These are phyloP conservation scores for Pelargonium fulgidum DNA, from an alignment of 441 rosid genomes.

Conservation along the genomic window DNA sequence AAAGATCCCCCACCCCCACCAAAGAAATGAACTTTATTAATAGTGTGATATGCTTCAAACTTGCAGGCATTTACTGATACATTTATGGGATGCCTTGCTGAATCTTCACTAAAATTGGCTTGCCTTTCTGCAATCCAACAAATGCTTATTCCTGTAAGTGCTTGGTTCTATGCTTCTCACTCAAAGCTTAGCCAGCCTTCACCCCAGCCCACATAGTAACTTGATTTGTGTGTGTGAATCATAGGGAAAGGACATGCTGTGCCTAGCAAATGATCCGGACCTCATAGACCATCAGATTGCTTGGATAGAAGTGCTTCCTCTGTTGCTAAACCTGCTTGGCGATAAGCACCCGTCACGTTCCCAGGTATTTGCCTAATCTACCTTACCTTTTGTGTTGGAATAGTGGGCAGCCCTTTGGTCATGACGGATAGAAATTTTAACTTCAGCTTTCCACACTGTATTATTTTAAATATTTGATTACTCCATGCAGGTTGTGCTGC, in stretches of 20 bases:
- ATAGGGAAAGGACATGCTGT: conserved; percentile 39
- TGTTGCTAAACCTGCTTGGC: conserved; percentile 49
- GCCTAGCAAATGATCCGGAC: conserved; percentile 38
- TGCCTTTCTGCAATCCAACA: conserved; percentile 58
- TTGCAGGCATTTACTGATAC: conserved; percentile 81
- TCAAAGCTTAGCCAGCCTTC: background rate
- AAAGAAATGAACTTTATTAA: conserved; percentile 11
- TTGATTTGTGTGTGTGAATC: conserved; percentile 10
- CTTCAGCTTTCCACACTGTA: background rate
- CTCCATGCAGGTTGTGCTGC: conserved; percentile 56
- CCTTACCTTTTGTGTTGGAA: conserved; percentile 6
- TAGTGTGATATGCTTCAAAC: conserved; percentile 8
- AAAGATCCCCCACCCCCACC: conserved; percentile 3
- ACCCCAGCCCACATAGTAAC: too few relatives aligned
- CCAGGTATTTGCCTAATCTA: conserved; percentile 41
- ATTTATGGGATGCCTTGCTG: conserved; percentile 58
- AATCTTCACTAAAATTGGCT: conserved; percentile 53
- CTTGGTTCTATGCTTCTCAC: conserved; percentile 11
- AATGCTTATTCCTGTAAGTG: conserved; percentile 71
- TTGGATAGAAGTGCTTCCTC: conserved; percentile 75
- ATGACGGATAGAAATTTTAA: background rate
- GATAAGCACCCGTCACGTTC: conserved; percentile 49
- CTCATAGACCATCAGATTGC: conserved; percentile 38
- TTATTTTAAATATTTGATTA: conserved; percentile 7
- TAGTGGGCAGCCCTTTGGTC: background rate